A percentile compares a stretch with the other conserved stretches of the same genome.
Conservation (phyloP, 2,329 filamentous ascomycete species). For the Stagonosporopsis rhizophila region DNA sequence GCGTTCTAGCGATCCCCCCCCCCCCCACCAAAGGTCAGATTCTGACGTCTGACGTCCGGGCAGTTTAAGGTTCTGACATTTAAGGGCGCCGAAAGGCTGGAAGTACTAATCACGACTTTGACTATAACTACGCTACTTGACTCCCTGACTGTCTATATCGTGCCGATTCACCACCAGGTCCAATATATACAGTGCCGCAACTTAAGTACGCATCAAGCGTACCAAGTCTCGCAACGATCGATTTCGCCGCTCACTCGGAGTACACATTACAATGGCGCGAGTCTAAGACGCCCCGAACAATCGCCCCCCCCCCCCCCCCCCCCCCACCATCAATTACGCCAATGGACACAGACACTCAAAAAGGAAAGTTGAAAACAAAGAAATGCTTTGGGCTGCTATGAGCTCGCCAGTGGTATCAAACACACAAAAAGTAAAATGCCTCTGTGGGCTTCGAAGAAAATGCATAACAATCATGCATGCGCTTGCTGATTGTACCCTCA, state of each 20-base stretch:
- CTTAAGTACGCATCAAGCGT: conserved; percentile 13
- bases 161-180: background rate
- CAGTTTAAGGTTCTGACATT: background rate
- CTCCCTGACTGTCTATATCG: background rate
- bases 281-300: conserved; percentile 1
- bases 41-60: background rate
- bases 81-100: background rate
- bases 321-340: conserved; percentile 14
- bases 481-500: background rate
- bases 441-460: conserved; percentile 6
- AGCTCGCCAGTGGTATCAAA: conserved; percentile 25
- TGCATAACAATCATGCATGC: background rate
- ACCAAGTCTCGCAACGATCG: background rate
- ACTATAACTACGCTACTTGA: conserved; percentile 9
- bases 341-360: conserved; percentile 10
- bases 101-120: conserved; percentile 2
- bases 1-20: background rate
- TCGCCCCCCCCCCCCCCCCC: too few relatives aligned
- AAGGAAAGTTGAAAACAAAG: conserved; percentile 15
- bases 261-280: conserved; percentile 22
- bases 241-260: conserved; percentile 13
- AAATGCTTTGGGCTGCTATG: conserved; percentile 20
- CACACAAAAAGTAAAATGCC: conserved; percentile 17
- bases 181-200: conserved; percentile 9
- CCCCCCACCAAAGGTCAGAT: background rate